Conservation (phyloP, 2,329 filamentous ascomycete genomes). For the Fusarium redolens region DNA sequence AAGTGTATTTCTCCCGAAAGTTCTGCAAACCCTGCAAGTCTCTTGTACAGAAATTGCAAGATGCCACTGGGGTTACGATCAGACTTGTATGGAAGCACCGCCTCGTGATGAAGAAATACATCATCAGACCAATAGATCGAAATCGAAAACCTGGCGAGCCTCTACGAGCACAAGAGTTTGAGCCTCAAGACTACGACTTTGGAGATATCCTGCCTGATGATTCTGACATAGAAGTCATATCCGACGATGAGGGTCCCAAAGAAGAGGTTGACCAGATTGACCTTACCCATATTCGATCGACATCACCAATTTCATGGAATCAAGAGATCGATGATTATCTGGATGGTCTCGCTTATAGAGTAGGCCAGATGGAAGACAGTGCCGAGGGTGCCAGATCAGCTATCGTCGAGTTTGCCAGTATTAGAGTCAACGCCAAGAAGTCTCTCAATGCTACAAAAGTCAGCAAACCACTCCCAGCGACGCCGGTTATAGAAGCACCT, state of each 20-base stretch:
- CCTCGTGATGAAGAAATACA: slow-evolving; percentile 45
- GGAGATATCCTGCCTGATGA: slow-evolving; percentile 30
- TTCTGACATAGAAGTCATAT: slow-evolving; percentile 27
- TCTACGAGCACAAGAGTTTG: background rate
- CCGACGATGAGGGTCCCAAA: slow-evolving; percentile 6
- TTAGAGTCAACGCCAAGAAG: slow-evolving; percentile 9
- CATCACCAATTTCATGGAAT: slow-evolving; percentile 16
- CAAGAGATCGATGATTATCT: slow-evolving; percentile 30
- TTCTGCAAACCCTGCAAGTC: slow-evolving; percentile 47
- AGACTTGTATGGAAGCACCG: slow-evolving; percentile 45
- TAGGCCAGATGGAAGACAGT: slow-evolving; percentile 47
- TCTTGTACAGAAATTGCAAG: slow-evolving; percentile 42
- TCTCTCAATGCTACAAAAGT: slow-evolving; percentile 3
- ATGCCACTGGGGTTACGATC: slow-evolving; percentile 45
- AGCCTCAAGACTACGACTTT: slow-evolving; percentile 42
- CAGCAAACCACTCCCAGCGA: slow-evolving; percentile 48
- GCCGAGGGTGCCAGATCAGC: slow-evolving; percentile 44
- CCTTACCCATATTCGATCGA: slow-evolving; percentile 27
- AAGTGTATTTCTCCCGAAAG: slow-evolving; percentile 52
- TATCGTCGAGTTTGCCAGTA: slow-evolving; percentile 43
- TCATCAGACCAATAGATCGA: background rate
- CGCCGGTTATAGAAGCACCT: slow-evolving; percentile 44
- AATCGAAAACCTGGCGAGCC: background rate
- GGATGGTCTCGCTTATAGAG: slow-evolving; percentile 49
- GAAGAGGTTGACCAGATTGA: slow-evolving; percentile 32